A percentile compares a stretch with the other conserved stretches of the same genome.
phyloP scores from a whole-genome alignment of 73 alveolate species.

The Paramecium bursaria region DNA sequence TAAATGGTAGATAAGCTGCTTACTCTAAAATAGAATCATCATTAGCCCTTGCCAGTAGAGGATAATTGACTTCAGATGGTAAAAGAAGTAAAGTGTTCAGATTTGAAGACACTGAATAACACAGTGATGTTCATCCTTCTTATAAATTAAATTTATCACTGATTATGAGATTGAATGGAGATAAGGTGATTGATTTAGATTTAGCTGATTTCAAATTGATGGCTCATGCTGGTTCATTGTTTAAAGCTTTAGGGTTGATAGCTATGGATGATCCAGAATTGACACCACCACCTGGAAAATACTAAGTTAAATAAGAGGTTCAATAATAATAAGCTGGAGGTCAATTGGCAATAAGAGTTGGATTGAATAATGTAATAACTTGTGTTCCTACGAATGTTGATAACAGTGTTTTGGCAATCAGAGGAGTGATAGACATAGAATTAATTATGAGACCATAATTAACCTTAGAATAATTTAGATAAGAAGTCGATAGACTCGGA shows the following conservation, averaged over 20 bases:
- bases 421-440: constrained; percentile 61
- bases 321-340: neutral
- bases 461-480: neutral
- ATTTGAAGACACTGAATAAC: constrained; percentile 23
- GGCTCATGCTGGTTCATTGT: constrained; percentile 55
- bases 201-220: constrained; percentile 41
- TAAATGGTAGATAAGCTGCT: constrained; percentile 27
- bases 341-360: neutral
- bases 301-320: constrained; percentile 1
- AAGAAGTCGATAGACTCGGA: neutral
- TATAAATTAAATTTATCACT: constrained; percentile 19
- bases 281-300: constrained; percentile 35
- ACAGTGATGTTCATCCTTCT: neutral
- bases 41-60: neutral
- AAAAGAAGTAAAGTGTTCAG: neutral
- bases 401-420: constrained; percentile 44
- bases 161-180: constrained; percentile 30
- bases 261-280: constrained; percentile 57
- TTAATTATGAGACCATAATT: neutral
- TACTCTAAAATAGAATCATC: neutral
- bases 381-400: constrained; percentile 54
- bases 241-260: constrained; percentile 26
- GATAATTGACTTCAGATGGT: neutral
- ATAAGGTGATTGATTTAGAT: constrained; percentile 22
- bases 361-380: constrained; percentile 28